These are phyloP conservation scores for Ramaria sp. DNA, from an alignment of 768 basidiomycete species.

Conservation along the genomic window DNA sequence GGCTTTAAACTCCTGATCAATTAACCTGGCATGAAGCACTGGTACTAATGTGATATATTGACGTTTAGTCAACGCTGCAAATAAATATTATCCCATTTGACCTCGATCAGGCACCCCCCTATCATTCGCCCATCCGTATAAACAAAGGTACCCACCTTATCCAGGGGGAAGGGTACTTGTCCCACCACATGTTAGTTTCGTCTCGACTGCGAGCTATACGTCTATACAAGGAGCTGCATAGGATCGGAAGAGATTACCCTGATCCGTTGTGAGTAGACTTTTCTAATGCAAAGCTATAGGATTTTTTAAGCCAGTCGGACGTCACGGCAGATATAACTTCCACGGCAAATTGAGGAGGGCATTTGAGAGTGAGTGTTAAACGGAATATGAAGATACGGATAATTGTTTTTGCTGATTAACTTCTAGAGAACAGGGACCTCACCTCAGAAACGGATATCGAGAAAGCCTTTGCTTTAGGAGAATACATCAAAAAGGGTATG, in stretches of 20 bases:
- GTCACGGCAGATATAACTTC: constrained; percentile 55
- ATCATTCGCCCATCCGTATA: too few species aligned
- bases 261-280: constrained; percentile 56
- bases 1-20: too few species aligned
- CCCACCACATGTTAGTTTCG: constrained; percentile 13
- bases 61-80: too few species aligned
- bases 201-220: constrained; percentile 56
- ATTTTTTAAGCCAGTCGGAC: background rate
- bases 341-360: constrained; percentile 58
- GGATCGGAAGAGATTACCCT: constrained; percentile 73
- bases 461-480: constrained; percentile 60
- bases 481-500: constrained; percentile 81
- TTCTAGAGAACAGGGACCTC: constrained; percentile 54
- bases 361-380: constrained; percentile 53
- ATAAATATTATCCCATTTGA: too few species aligned
- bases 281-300: constrained; percentile 1
- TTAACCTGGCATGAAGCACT: too few species aligned
- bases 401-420: background rate
- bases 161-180: too few species aligned
- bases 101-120: too few species aligned
- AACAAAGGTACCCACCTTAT: too few species aligned
- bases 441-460: constrained; percentile 65
- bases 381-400: background rate
- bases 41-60: too few species aligned
- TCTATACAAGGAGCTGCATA: constrained; percentile 74